Evolutionary conservation across 306 rosid genomes (phyloP), one percentile per base, ranked within the genome.

Genomic region (Carpinus fangiana): DNA sequence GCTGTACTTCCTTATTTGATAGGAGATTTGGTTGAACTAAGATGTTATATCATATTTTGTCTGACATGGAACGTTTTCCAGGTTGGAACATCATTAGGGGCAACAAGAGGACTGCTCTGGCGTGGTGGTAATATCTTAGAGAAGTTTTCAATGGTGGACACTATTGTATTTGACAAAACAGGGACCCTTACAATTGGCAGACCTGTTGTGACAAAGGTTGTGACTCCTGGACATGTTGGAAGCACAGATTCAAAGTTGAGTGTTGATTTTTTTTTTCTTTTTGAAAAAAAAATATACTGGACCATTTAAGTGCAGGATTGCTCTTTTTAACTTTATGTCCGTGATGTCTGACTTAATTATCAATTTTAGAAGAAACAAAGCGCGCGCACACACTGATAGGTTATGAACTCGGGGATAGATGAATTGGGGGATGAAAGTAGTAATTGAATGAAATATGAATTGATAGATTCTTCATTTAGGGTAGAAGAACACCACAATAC

Each of bases 1-100:
- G 55, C 50, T 69, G 72, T 67, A 26, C 17, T 21, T 13, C 56
- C 54, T 70, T 20, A 78, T 12, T 54, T 23, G 70, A 50, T 71
- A 60, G 66, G 83, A 17, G 13, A 50, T 74, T 26, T 71, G 46
- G 75, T 72, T 70, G 48, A 54, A 80, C 67, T 20, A 17, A 72
- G 5, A 61, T 71, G 36, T 26, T n/a, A 65, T 72, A n/a, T 75
- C 59, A 56, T 66, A 55, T 52, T 56, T 79, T 76, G 64, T 76
- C 50, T 10, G 75, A 57, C 72, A n/a, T 79, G 59, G 16, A 34
- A 75, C 70, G 53, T 75, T 75, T 78, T 77, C 68, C 87, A 94
- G 98, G 98, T 94, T 76, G 97, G 98, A 84, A 92, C 98, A 77
- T 94, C 98, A 61, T 84, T 94, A 80, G 98, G 98, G 56, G 98